Conservation (phyloP, 257 asterid species). For the Asclepias syriaca region DNA sequence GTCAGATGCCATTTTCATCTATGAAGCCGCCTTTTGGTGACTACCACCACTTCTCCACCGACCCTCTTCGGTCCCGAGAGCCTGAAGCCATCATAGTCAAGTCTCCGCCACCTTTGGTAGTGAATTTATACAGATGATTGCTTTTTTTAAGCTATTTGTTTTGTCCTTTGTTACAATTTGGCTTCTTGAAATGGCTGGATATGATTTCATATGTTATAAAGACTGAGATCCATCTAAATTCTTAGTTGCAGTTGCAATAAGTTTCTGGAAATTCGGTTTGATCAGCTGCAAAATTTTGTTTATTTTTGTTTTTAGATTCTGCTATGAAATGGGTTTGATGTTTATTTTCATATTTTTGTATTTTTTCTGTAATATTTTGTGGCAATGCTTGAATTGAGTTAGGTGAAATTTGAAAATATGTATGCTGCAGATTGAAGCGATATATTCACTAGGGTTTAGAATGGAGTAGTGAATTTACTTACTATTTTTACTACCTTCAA, state of each 20-base stretch:
- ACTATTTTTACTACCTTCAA: not conserved
- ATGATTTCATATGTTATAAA: not conserved
- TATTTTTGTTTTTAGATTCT: conserved; percentile 21
- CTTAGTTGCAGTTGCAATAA: not conserved
- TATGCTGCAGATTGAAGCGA: not conserved
- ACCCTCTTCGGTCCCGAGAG: conserved; percentile 37
- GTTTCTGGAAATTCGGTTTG: not conserved
- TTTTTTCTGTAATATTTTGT: not conserved
- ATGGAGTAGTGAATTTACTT: not conserved
- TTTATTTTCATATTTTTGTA: not conserved
- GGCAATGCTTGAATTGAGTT: not conserved
- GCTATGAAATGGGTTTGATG: conserved; percentile 16
- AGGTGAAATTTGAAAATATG: not conserved
- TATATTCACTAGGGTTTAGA: conserved; percentile 1
- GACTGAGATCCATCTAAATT: conserved; percentile 1
- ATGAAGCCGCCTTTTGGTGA: conserved; percentile 69
- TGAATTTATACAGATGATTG: conserved; percentile 1
- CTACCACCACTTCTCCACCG: conserved; percentile 62
- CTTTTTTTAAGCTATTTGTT: not conserved
- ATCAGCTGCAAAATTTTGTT: conserved; percentile 7
- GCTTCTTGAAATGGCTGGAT: not conserved
- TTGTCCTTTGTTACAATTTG: conserved; percentile 1
- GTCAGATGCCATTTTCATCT: conserved; percentile 61
- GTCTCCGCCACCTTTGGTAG: conserved; percentile 54
- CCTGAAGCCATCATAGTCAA: conserved; percentile 55